Evolutionary conservation across 2,329 filamentous ascomycete genomes (phyloP), one percentile per base, ranked within the genome.

Genomic region (Falciphora oryzae): DNA sequence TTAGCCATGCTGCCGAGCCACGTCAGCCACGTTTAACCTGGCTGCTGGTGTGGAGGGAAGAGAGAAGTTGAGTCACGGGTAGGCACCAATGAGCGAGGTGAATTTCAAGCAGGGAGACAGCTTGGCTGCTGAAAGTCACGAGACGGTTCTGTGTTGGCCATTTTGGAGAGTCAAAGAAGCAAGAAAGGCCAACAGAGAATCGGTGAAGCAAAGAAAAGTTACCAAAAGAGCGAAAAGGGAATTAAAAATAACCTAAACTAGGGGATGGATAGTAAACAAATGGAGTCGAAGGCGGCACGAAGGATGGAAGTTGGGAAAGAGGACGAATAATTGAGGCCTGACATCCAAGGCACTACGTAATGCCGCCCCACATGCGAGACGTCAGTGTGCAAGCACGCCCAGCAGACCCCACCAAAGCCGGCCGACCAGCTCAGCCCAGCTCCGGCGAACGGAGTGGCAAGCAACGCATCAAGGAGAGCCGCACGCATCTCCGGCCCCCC

Each of bases 21-120:
- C 63, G 57, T 59, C 62, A 63, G 62, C 62, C 62, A 63, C 62
- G 50, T 58, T 57, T 57, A 6, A 22, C 56, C 56, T 57, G 56
- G 56, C 56, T 44, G 4, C 38, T 22, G 38, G 32, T 5, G 32
- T 11, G 32, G 32, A 5, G 5, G 32, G 6, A 32, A 7, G 18
- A 6, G 44, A 18, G 38, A 13, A 3, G 8, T 53, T 53, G 44
- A 53, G 44, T 53, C 44, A 53, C 44, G 22, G 18, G 44, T 22
- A 53, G 44, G 44, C 44, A 53, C 44, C 44, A 53, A 53, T 53
- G 22, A 53, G 44, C 44, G 44, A n/a, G 44, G 22, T 6, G 44
- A n/a, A n/a, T n/a, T 22, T 22, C 1, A 7, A n/a, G 44, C 22
- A 53, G 44, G 44, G 6, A n/a, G 7, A n/a, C 6, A 7, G 35